Conservation (phyloP, 345 rosid genomes). For the Murraya koenigii region DNA sequence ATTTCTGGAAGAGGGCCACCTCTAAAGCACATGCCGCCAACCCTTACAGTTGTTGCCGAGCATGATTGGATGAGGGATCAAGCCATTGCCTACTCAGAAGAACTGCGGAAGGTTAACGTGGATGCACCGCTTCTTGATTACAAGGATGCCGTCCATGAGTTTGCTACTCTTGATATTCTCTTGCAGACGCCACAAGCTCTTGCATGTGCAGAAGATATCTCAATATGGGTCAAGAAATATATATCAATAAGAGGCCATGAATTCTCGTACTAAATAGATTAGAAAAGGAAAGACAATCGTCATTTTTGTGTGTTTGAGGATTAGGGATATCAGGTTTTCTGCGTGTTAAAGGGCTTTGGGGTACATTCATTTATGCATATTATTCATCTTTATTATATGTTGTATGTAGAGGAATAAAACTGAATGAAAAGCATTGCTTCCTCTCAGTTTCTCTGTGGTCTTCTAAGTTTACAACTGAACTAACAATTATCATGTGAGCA, state of each 20-base stretch:
- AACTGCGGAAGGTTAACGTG: conserved; percentile 81
- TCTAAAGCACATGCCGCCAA: conserved; percentile 85
- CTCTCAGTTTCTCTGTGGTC: neutral
- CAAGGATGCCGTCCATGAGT: conserved; percentile 93
- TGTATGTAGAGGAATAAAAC: conserved; percentile 11
- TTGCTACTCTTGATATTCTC: conserved; percentile 91
- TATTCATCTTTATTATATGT: conserved; percentile 15
- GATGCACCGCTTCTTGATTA: conserved; percentile 91
- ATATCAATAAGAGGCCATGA: conserved; percentile 86
- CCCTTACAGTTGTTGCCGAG: conserved; percentile 88
- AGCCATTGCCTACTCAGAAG: conserved; percentile 89
- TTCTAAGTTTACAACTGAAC: neutral
- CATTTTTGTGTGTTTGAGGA: conserved; percentile 1
- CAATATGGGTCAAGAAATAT: conserved; percentile 89
- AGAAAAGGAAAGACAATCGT: neutral
- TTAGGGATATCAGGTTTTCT: neutral
- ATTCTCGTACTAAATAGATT: conserved; percentile 62
- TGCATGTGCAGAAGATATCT: conserved; percentile 85
- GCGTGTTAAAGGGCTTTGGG: no score
- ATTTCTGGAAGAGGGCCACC: conserved; percentile 71
- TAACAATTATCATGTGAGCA: neutral
- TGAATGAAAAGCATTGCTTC: neutral
- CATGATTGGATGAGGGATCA: conserved; percentile 98
- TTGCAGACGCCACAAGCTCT: conserved; percentile 84
- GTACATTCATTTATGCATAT: conserved; percentile 22